phyloP scores from a whole-genome alignment of 371 early-diverging fungal species.

The Apophysomyces elegans region DNA sequence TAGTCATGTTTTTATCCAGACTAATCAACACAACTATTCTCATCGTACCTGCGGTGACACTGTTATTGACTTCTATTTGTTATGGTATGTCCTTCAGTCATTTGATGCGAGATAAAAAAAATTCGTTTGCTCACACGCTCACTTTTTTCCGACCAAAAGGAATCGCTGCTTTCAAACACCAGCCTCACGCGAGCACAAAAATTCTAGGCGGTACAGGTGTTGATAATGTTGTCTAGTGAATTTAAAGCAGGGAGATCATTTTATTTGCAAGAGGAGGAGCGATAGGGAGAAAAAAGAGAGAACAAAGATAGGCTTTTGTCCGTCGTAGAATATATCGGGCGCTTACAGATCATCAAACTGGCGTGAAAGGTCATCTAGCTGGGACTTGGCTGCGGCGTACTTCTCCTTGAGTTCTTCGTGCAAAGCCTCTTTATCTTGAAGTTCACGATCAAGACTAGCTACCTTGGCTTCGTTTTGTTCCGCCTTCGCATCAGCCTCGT shows the following conservation, averaged over 20 bases:
- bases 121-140: not conserved
- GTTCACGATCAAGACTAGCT: slow-evolving; percentile 65
- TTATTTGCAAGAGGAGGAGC: not conserved
- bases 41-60: slow-evolving; percentile 38
- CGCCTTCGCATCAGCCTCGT: slow-evolving; percentile 75
- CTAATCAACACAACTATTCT: slow-evolving; percentile 32
- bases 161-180: slow-evolving; percentile 47
- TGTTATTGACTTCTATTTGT: slow-evolving; percentile 37
- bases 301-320: not conserved
- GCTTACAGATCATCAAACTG: slow-evolving; percentile 74
- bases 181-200: slow-evolving; percentile 47
- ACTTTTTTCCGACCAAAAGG: not conserved
- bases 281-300: not conserved
- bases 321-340: not conserved
- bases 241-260: not conserved
- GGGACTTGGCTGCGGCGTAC: slow-evolving; percentile 64
- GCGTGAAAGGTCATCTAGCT: slow-evolving; percentile 76
- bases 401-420: slow-evolving; percentile 69
- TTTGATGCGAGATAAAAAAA: not conserved
- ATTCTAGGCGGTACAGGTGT: slow-evolving; percentile 48
- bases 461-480: slow-evolving; percentile 78
- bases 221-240: slow-evolving; percentile 42
- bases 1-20: slow-evolving; percentile 49
- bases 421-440: slow-evolving; percentile 63
- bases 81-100: slow-evolving; percentile 35